These are phyloP conservation scores for Monosporascus cannonballus DNA, from an alignment of 2,329 filamentous ascomycete genomes.

Conservation along the genomic window DNA sequence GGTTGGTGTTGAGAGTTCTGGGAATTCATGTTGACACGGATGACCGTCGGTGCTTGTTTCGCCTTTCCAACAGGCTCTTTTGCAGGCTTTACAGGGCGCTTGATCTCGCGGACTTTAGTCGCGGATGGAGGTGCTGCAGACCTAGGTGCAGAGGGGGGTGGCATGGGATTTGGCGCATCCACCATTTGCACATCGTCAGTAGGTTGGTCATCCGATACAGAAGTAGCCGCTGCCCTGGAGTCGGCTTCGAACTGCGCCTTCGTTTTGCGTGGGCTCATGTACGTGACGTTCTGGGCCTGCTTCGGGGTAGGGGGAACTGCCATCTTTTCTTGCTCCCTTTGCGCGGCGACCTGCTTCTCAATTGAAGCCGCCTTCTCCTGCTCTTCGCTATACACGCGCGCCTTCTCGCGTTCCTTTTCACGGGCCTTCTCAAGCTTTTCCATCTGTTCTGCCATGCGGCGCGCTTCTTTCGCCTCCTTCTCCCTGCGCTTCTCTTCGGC, in stretches of 20 bases:
- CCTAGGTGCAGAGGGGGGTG: constrained; percentile 55
- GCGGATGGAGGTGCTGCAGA: constrained; percentile 41
- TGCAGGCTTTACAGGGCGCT: constrained; percentile 55
- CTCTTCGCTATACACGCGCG: constrained; percentile 50
- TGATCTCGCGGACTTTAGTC: constrained; percentile 46
- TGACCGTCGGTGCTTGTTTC: constrained; percentile 66
- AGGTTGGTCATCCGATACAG: constrained; percentile 25
- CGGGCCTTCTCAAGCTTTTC: constrained; percentile 61
- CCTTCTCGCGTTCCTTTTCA: constrained; percentile 66
- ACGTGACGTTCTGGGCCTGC: constrained; percentile 37
- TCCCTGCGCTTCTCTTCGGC: constrained; percentile 58
- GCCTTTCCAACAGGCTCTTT: constrained; percentile 53
- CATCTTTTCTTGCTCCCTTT: constrained; percentile 45
- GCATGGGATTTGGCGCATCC: constrained; percentile 48
- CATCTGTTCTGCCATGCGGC: constrained; percentile 53
- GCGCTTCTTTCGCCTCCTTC: constrained; percentile 53
- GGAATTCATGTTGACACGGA: constrained; percentile 62
- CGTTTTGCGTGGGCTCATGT: constrained; percentile 47
- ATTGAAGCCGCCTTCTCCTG: constrained; percentile 47
- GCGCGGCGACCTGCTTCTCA: constrained; percentile 47
- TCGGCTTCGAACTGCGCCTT: constrained; percentile 27
- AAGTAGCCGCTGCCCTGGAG: constrained; percentile 24
- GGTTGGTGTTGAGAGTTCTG: constrained; percentile 55
- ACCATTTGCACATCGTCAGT: constrained; percentile 48
- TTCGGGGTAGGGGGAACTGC: constrained; percentile 28